Base-by-base conservation (phyloP, 2,329 filamentous ascomycete genomes). In the Phyllosticta ampelicida region DNA sequence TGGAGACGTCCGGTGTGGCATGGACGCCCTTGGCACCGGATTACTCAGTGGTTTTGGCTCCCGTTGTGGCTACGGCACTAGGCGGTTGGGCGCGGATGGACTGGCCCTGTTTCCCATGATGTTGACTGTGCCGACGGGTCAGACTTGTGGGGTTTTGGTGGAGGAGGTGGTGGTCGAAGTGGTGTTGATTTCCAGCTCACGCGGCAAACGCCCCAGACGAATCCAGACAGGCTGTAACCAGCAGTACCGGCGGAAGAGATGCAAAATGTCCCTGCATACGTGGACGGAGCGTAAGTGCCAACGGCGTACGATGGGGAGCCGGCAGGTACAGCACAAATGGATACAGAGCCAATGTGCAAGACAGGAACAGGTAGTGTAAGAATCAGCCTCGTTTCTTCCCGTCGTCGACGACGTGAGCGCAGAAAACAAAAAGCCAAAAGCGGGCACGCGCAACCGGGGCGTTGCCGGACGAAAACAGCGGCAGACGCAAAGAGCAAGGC, bases 351-450 rank as follows among this genome's bases (percentile, higher is more conserved):
- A n/a, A n/a, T n/a, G n/a, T n/a, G n/a, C n/a, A n/a, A n/a, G n/a
- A n/a, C n/a, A n/a, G n/a, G n/a, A n/a, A n/a, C n/a, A n/a, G 11
- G 36, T 44, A n/a, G 56, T 58, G 54, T 58, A 58, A 54, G 52
- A 26, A 16, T 44, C 36, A 44, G 36, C 36, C 36, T 44, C 36
- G 36, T 44, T 5, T 16, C 16, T 44, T 44, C 30, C 30, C 11
- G 5, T n/a, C n/a, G 6, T n/a, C 13, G 5, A 44, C 36, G n/a
- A n/a, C 36, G n/a, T 44, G 16, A 5, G 36, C 36, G 36, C 13
- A n/a, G n/a, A 44, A 44, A 10, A 18, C n/a, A 44, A 44, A 44
- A 44, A 44, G 36, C 36, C 36, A 44, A 44, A 44, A 44, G 36
- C 36, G n/a, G 36, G 36, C 23, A 26, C n/a, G n/a, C n/a, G n/a